Evolutionary conservation across 257 asterid species (phyloP), one percentile per base, ranked within the genome.

Genomic region (Ilex aquifolium): DNA sequence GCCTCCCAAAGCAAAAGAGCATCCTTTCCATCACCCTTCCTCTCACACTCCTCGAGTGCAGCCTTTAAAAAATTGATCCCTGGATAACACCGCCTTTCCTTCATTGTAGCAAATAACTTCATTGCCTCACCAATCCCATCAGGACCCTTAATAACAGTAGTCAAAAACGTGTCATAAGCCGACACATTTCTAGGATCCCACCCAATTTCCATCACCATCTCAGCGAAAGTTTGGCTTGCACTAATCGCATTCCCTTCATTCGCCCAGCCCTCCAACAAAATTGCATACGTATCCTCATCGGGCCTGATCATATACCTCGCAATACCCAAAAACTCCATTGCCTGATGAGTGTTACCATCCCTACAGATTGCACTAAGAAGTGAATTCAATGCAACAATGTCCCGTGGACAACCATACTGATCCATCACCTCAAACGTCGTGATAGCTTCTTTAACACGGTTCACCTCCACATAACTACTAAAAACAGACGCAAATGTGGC

Each of bases 201-300:
- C 71, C 95, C 95, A 11, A 87, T 52, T 69, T 78, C 87, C 13
- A 3, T 62, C 57, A 84, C 76, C 95, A 87, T 87, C 13, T 82
- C 86, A 1, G 77, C 64, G 62, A 78, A 84, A 16, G 82, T 80
- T 27, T 69, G 61, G 76, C 69, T 77, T 3, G 90, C 86, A 56
- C 75, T 53, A 50, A 11, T 56, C 57, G 71, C 85, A 57, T 75
- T 73, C 30, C 80, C 70, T 55, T 75, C 86, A 0, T 69, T 87
- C 72, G 82, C 95, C 73, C 82, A 80, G 8, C 95, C 95, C 71
- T 87, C 89, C 21, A 87, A 79, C 74, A 87, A 74, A 71, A 87
- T 77, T 7, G 80, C 77, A 64, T 80, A 87, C 0, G 89, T 67
- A 61, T 84, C 95, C 3, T 68, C 77, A 29, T 80, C 81, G 11